Evolutionary conservation across 2,329 filamentous ascomycete species (phyloP), one percentile per base, ranked within the genome.

Genomic region (Fusarium proliferatum): DNA sequence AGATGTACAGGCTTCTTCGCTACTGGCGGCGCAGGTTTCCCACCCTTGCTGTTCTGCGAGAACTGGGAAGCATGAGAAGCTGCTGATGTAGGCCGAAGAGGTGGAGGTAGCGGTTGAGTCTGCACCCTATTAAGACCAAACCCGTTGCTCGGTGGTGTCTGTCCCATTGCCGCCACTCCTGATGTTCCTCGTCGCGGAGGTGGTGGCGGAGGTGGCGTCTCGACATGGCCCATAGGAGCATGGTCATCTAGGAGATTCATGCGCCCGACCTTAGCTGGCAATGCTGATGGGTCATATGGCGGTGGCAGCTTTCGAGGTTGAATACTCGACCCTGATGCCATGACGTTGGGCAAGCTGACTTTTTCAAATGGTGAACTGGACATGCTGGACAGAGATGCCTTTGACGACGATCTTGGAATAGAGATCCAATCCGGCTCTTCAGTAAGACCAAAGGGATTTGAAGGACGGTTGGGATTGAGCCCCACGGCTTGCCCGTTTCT

Each of bases 361-460:
- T 90, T 87, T 72, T 90, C 89, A 71, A 88, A 90, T 3, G 87
- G 88, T 26, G 88, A 90, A 61, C 86, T 89, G 15, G 88, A 90
- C 67, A 90, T 85, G 78, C 86, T 89, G 5, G 87, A 89, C 1
- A 88, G 84, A 2, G 87, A 88, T 36, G 88, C 80, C 42, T 87
- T 85, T 21, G 88, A 88, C 46, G 86, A 84, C 6, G 86, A 83
- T 38, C 88, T 84, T 28, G 89, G 87, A 10, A 92, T 85, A 7
- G 87, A 88, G 46, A 97, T 90, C 96, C 96, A 98, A 78, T 98
- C 95, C 15, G 92, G 89, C 80, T 97, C 94, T 38, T 92, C 87
- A 4, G 89, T 91, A 2, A 88, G 85, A 3, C 87, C 88, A 80
- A 97, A 98, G 0, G 96, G 96, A 77, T 98, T 98, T 2, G 93